A percentile compares a stretch with the other conserved stretches of the same genome.
phyloP scores from a whole-genome alignment of 768 basidiomycete genomes.

The Naganishia antarctica region DNA sequence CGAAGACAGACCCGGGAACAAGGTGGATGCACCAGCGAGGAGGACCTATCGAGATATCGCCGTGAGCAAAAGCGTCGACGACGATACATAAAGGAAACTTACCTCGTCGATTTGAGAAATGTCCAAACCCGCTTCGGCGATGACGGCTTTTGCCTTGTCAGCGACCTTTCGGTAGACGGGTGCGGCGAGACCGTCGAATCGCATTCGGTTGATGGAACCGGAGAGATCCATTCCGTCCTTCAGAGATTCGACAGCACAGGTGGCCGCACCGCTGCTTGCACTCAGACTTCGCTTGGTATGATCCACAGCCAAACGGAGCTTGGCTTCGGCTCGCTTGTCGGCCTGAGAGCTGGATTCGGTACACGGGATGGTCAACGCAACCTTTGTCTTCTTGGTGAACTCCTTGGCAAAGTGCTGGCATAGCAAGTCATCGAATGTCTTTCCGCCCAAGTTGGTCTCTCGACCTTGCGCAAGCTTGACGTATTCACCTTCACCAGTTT shows the following conservation, averaged over 20 bases:
- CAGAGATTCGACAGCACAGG: constrained; percentile 76
- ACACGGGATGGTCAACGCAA: constrained; percentile 59
- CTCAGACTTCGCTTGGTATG: constrained; percentile 89
- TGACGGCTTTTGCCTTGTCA: constrained; percentile 45
- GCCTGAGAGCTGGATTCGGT: constrained; percentile 57
- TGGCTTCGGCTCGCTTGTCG: constrained; percentile 85
- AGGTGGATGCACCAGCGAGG: constrained; percentile 52
- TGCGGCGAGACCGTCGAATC: constrained; percentile 52
- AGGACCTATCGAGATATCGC: constrained; percentile 40
- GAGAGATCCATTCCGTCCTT: constrained; percentile 91
- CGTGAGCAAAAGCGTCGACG: not conserved
- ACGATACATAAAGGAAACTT: no score
- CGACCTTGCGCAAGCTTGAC: constrained; percentile 47
- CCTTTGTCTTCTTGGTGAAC: constrained; percentile 93
- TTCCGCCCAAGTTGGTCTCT: constrained; percentile 49
- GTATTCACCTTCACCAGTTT: constrained; percentile 49
- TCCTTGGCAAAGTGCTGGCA: constrained; percentile 90
- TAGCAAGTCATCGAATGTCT: constrained; percentile 54
- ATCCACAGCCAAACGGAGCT: constrained; percentile 84
- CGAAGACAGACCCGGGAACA: constrained; percentile 50
- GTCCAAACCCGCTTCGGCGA: constrained; percentile 48
- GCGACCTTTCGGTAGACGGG: constrained; percentile 49
- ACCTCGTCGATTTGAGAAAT: constrained; percentile 51
- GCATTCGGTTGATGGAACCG: constrained; percentile 56
- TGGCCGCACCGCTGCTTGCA: constrained; percentile 78